Evolutionary conservation across 2,329 filamentous ascomycete genomes (phyloP).

Genomic region (Cercospora canescens): DNA sequence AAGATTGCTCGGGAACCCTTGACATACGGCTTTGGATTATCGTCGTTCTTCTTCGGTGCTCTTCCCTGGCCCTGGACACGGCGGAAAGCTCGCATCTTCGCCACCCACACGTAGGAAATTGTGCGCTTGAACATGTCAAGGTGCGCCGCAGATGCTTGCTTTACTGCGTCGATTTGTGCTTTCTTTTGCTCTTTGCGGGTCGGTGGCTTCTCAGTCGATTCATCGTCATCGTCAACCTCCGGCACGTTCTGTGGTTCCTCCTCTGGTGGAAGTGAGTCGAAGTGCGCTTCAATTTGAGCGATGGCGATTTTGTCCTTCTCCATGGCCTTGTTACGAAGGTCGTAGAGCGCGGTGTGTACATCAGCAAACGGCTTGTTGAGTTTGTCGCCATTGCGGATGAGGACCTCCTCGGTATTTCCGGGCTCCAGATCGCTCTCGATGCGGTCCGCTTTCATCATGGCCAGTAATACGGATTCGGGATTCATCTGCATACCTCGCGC

Average conservation of each 20-base stretch:
- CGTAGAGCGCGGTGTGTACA: constrained; percentile 84
- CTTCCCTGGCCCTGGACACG: constrained; percentile 82
- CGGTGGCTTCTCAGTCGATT: constrained; percentile 48
- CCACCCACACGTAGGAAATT: constrained; percentile 93
- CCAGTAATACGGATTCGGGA: constrained; percentile 87
- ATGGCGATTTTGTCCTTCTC: constrained; percentile 65
- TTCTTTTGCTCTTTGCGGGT: constrained; percentile 54
- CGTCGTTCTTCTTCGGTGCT: constrained; percentile 45
- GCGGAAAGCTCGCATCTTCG: constrained; percentile 88
- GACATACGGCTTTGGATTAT: constrained; percentile 10
- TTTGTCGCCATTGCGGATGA: constrained; percentile 64
- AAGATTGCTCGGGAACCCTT: constrained; percentile 82
- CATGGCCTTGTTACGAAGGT: constrained; percentile 71
- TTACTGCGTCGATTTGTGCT: constrained; percentile 57
- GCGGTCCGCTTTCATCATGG: constrained; percentile 85
- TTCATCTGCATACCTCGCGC: constrained; percentile 83
- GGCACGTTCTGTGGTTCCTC: constrained; percentile 38
- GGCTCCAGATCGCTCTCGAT: constrained; percentile 76
- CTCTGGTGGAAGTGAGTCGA: constrained; percentile 46
- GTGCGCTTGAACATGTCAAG: constrained; percentile 76
- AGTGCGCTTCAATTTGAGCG: constrained; percentile 56
- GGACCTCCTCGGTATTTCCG: constrained; percentile 67
- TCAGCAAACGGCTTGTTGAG: constrained; percentile 83
- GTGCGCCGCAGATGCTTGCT: constrained; percentile 70
- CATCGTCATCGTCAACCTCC: constrained; percentile 57